phyloP scores from a whole-genome alignment of 2,329 filamentous ascomycete species.

The Fusarium sp. region DNA sequence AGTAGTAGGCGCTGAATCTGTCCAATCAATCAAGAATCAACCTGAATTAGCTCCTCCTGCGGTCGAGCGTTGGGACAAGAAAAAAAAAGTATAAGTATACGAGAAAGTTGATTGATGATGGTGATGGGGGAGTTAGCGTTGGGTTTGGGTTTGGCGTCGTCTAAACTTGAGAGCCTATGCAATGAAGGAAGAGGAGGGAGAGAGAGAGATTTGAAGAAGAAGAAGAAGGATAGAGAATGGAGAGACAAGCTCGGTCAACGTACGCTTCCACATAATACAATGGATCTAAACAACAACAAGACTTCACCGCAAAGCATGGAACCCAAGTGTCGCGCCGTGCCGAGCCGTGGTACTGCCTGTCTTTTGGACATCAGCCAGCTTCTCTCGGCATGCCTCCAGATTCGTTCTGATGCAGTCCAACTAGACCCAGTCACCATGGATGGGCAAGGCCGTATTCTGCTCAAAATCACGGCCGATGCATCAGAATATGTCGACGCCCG shows the following conservation, averaged over 20 bases:
- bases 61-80: conserved; percentile 7
- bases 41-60: conserved; percentile 9
- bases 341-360: conserved; percentile 13
- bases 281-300: conserved; percentile 17
- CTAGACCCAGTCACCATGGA: conserved; percentile 10
- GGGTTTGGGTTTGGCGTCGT: conserved; percentile 11
- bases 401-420: conserved; percentile 12
- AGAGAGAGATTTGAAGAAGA: not conserved
- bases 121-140: too few species aligned
- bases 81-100: not conserved
- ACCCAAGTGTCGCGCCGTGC: conserved; percentile 18
- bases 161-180: not conserved
- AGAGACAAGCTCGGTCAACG: conserved; percentile 3
- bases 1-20: not conserved
- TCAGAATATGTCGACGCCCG: conserved; percentile 40
- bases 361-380: conserved; percentile 3
- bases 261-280: conserved; percentile 21
- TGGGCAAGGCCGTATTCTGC: conserved; percentile 23
- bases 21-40: not conserved
- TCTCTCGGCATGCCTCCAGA: conserved; percentile 17
- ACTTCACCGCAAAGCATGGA: conserved; percentile 11
- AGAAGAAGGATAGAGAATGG: not conserved
- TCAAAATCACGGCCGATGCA: conserved; percentile 31
- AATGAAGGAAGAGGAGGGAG: conserved; percentile 3
- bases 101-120: conserved; percentile 8